A percentile compares a stretch with the other conserved stretches of the same genome.
Evolutionary conservation across 2,329 filamentous ascomycete genomes (phyloP).

Genomic region (Ophiostoma australiae): DNA sequence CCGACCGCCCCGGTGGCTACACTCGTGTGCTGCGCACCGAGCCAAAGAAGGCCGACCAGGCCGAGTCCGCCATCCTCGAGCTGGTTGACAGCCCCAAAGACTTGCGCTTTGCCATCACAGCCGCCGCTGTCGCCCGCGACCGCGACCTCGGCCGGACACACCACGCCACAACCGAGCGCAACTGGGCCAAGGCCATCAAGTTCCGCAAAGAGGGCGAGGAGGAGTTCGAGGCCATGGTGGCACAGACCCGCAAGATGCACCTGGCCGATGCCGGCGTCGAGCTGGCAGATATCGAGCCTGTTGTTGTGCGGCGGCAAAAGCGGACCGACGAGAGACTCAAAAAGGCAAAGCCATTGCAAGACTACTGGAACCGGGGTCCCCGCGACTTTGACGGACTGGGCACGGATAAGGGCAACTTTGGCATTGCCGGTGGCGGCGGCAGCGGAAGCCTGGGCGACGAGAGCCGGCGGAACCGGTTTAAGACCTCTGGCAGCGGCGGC

Average conservation of each 20-base stretch:
- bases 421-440: slow-evolving; percentile 3
- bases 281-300: slow-evolving; percentile 26
- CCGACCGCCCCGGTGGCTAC: slow-evolving; percentile 78
- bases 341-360: slow-evolving; percentile 24
- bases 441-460: slow-evolving; percentile 10
- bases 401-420: background rate
- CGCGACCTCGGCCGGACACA: slow-evolving; percentile 51
- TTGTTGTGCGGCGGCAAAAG: slow-evolving; percentile 17
- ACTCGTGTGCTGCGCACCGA: slow-evolving; percentile 91
- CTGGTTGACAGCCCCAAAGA: slow-evolving; percentile 92
- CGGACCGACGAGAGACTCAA: slow-evolving; percentile 5
- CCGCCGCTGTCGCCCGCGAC: slow-evolving; percentile 70
- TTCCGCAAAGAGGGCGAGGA: slow-evolving; percentile 64
- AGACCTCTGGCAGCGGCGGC: background rate
- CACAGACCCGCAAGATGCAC: slow-evolving; percentile 37
- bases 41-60: slow-evolving; percentile 76
- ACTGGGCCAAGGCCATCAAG: slow-evolving; percentile 76
- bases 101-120: slow-evolving; percentile 91
- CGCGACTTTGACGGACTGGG: slow-evolving; percentile 11
- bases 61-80: slow-evolving; percentile 83
- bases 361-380: slow-evolving; percentile 23
- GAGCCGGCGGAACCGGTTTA: slow-evolving; percentile 14
- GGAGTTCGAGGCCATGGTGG: slow-evolving; percentile 62
- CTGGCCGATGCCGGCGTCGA: slow-evolving; percentile 31
- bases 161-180: slow-evolving; percentile 68